phyloP scores from a whole-genome alignment of 768 basidiomycete genomes.

The Leccinum variicolor region DNA sequence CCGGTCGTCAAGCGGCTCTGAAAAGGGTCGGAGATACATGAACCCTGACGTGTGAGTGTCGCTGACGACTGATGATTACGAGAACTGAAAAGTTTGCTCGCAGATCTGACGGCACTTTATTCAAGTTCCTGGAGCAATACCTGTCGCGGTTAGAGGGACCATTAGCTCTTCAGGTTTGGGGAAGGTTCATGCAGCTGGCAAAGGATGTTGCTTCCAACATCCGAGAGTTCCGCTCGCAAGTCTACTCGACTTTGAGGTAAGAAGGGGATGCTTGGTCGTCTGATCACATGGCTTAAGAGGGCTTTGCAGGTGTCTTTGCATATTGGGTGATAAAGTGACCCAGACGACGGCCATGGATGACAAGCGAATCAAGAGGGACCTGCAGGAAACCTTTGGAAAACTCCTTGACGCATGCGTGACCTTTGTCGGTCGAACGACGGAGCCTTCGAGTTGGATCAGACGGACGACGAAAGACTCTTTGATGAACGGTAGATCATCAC shows the following conservation, averaged over 20 bases:
- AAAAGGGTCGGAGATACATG: conserved; percentile 57
- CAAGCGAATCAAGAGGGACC: conserved; percentile 78
- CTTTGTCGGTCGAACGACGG: conserved; percentile 69
- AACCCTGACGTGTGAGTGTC: conserved; percentile 64
- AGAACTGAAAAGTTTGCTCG: conserved; percentile 3
- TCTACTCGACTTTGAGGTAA: conserved; percentile 73
- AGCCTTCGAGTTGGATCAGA: conserved; percentile 78
- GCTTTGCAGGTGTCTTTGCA: conserved; percentile 61
- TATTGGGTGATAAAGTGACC: conserved; percentile 76
- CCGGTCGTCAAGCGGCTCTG: conserved; percentile 53
- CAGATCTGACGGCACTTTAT: conserved; percentile 71
- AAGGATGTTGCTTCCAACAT: conserved; percentile 70
- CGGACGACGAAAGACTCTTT: conserved; percentile 62
- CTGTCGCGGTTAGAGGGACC: conserved; percentile 82
- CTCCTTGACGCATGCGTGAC: conserved; percentile 77
- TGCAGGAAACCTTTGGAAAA: conserved; percentile 89
- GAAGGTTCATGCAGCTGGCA: conserved; percentile 67
- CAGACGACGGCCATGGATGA: conserved; percentile 94
- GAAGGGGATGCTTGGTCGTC: conserved; percentile 8
- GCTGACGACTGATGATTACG: background rate
- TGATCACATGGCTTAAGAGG: conserved; percentile 8
- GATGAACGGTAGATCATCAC: conserved; percentile 72
- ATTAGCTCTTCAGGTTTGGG: conserved; percentile 91
- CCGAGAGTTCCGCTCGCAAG: conserved; percentile 66
- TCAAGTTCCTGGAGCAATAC: conserved; percentile 88